A percentile compares a stretch with the other conserved stretches of the same genome.
These are phyloP conservation scores for Piper longum DNA, from an alignment of 164 flowering plant genomes.

Conservation along the genomic window DNA sequence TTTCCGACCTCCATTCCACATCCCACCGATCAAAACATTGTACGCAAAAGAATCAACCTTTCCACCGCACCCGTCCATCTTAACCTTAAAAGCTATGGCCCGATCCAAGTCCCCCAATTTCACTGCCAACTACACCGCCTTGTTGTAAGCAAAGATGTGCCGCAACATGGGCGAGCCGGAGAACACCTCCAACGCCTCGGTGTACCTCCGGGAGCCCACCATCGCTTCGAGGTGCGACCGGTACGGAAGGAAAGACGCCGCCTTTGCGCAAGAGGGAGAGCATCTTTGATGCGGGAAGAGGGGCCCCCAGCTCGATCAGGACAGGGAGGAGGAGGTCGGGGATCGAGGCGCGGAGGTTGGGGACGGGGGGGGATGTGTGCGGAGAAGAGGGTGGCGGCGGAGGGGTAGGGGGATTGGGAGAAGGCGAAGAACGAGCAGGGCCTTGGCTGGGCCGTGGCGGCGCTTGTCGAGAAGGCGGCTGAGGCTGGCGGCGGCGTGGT, in stretches of 20 bases:
- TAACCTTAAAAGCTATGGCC: slow-evolving; percentile 26
- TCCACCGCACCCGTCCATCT: slow-evolving; percentile 27
- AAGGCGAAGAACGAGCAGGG: neutral
- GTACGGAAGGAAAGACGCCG: neutral
- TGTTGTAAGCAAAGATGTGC: slow-evolving; percentile 40
- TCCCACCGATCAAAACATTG: slow-evolving; percentile 46
- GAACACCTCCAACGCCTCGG: slow-evolving; percentile 1
- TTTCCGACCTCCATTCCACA: slow-evolving; percentile 39
- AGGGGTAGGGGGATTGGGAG: slow-evolving; percentile 3
- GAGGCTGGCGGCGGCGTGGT: neutral
- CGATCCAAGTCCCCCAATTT: slow-evolving; percentile 37
- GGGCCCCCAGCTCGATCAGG: slow-evolving; percentile 4
- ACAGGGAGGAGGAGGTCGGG: slow-evolving; percentile 1
- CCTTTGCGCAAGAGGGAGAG: slow-evolving; percentile 1
- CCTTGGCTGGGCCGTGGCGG: neutral
- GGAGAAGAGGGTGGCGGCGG: neutral
- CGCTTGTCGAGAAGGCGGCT: neutral
- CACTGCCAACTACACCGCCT: slow-evolving; percentile 58
- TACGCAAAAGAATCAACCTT: slow-evolving; percentile 38
- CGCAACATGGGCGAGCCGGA: slow-evolving; percentile 9
- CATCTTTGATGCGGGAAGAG: neutral
- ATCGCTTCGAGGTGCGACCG: slow-evolving; percentile 3
- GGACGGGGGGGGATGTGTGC: neutral
- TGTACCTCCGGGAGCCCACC: slow-evolving; percentile 1
- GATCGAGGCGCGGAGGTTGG: neutral